Evolutionary conservation across 2,329 filamentous ascomycete species (phyloP).

Genomic region (Pezicula radicicola): DNA sequence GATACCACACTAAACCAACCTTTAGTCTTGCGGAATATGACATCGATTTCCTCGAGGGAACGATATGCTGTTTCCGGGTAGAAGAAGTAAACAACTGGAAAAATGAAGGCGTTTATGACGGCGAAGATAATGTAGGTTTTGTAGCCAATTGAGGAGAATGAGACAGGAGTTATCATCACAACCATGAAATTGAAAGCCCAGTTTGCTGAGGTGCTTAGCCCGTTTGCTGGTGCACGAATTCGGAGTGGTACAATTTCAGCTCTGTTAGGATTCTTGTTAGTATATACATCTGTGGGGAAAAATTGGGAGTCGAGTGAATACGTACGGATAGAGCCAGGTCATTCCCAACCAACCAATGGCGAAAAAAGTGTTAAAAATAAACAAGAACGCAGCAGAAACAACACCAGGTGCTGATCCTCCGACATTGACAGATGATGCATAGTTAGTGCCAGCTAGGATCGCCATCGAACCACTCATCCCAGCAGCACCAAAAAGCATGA

Average conservation of each 20-base stretch:
- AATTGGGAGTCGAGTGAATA: constrained; percentile 29
- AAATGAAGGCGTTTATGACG: constrained; percentile 42
- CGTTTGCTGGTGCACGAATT: constrained; percentile 55
- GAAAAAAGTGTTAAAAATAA: constrained; percentile 52
- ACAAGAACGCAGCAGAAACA: constrained; percentile 32
- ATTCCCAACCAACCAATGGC: constrained; percentile 49
- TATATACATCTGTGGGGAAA: not conserved
- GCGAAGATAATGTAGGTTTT: constrained; percentile 66
- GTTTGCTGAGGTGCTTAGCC: constrained; percentile 39
- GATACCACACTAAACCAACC: constrained; percentile 39
- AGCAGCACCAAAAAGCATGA: constrained; percentile 66
- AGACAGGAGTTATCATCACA: constrained; percentile 32
- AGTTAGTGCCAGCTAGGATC: constrained; percentile 39
- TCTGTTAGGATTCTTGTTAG: constrained; percentile 45
- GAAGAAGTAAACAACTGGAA: constrained; percentile 51
- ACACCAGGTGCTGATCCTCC: constrained; percentile 25
- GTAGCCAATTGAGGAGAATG: constrained; percentile 48
- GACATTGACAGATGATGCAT: constrained; percentile 37
- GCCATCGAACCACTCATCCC: constrained; percentile 64
- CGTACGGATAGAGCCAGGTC: constrained; percentile 40
- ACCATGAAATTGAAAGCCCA: constrained; percentile 57
- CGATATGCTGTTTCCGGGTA: constrained; percentile 64
- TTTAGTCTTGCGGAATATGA: constrained; percentile 56
- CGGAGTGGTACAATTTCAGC: constrained; percentile 52
- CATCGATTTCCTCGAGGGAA: constrained; percentile 65